Evolutionary conservation across 108 stramenopile genomes (phyloP), one percentile per base, ranked within the genome.

Genomic region (Mayamaea pseudoterrestris): DNA sequence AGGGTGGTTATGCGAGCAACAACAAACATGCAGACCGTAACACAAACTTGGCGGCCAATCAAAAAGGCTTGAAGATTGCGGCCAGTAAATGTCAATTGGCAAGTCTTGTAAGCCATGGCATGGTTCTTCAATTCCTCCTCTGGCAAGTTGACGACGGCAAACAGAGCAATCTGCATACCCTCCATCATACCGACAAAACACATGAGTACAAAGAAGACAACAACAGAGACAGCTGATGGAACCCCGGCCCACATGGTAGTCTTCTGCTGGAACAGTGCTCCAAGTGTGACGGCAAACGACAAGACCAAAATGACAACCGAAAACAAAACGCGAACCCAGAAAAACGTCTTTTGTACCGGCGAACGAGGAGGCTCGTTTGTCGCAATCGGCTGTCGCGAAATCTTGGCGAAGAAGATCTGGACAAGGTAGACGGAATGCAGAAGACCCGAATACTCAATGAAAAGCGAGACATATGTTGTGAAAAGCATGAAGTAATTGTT

Each of bases 161-260:
- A 90, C 45, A 77, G 61, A 35, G 88, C 88, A 66, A 90, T 84
- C 47, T 90, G 87, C 77, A 83, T 84, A 32, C 75, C 87, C 63
- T 90, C 87, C 39, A 90, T 52, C 61, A 80, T 64, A 63, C 88
- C 88, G 37, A 79, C 78, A 30, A 85, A 35, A 35, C 50, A 47
- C 71, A 80, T 69, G 40, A 90, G 61, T 42, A 82, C 49, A 44
- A 84, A 68, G 57, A 90, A 77, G 13, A 90, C 39, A 44, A 83
- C 37, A 23, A 84, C 57, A 3, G 80, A 49, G 43, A 62, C 60
- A 1, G n/a, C 23, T 12, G 35, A 28, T 8, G 83, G 73, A 28
- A 78, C 68, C 40, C 74, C 71, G 12, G 49, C 57, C 67, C 63
- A 71, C 63, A 68, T 69, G 44, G 66, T 66, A 16, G 74, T 80